Evolutionary conservation across 768 basidiomycete species (phyloP), one percentile per base, ranked within the genome.

Genomic region (Pisolithus microcarpus): DNA sequence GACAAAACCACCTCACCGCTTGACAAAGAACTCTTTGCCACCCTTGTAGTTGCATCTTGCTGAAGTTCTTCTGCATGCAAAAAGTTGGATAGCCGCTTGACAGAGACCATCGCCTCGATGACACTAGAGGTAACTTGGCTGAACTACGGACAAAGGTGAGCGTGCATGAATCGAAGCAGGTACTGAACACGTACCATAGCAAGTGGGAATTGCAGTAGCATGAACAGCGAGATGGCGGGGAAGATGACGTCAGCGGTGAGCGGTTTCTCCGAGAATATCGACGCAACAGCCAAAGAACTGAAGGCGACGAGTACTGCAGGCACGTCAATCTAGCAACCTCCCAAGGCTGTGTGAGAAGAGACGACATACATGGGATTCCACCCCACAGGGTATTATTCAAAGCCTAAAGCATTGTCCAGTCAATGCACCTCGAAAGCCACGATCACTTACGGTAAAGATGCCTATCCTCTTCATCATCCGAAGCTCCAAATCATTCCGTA

Each of bases 221-320:
- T 84, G 71, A 92, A 94, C 28, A 94, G 70, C 0, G 90, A 85
- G 54, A 98, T 92, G 0, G 90, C 84, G n/a, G 95, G 95, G 77
- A 98, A 98, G 56, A 97, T 94, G 46, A 91, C 72, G 55, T 96
- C 93, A 0, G 87, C 80, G 0, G 95, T 97, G 1, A 98, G 67
- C 4, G 92, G 89, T 26, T 64, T 75, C 1, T 75, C 65, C 4
- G 82, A 81, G 1, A 77, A 75, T 16, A 73, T 59, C 0, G 88
- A 82, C 7, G 87, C 87, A 0, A 77, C 77, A 7, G 87, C 82
- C 57, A 94, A 87, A 0, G 89, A 91, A 60, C 85, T 83, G 65
- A 91, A 87, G 11, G 86, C 86, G 5, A 91, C 89, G 3, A 90
- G 70, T 13, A 89, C 76, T 75, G 42, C 16, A 24, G 24, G 42